Conservation (phyloP, 768 basidiomycete species). For the Suillus subaureus region DNA sequence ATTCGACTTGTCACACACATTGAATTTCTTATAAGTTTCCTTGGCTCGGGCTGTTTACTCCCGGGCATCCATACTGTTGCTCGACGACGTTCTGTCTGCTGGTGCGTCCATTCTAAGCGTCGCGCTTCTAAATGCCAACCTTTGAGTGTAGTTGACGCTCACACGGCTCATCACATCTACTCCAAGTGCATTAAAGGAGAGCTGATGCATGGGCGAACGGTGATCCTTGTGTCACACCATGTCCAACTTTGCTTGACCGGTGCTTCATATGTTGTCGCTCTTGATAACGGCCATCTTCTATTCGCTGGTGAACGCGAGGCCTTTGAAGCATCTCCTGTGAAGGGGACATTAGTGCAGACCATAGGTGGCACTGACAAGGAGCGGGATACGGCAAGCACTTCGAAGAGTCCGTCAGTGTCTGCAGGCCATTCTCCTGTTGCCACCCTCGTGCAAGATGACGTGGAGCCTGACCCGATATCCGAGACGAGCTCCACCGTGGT, state of each 20-base stretch:
- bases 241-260: constrained; percentile 84
- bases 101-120: constrained; percentile 28
- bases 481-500: constrained; percentile 50
- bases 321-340: constrained; percentile 70
- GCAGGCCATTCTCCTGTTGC: constrained; percentile 18
- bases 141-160: constrained; percentile 67
- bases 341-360: constrained; percentile 68
- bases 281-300: constrained; percentile 69
- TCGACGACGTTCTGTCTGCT: constrained; percentile 78
- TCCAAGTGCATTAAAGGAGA: constrained; percentile 79
- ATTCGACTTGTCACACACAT: background rate
- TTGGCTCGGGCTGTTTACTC: constrained; percentile 90
- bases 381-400: constrained; percentile 39
- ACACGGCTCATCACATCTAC: constrained; percentile 83
- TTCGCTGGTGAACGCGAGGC: constrained; percentile 68
- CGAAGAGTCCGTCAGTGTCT: constrained; percentile 10
- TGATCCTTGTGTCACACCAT: constrained; percentile 93
- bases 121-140: background rate
- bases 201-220: constrained; percentile 74
- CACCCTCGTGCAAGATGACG: constrained; percentile 23
- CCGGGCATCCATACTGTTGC: constrained; percentile 74
- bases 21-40: constrained; percentile 48
- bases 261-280: constrained; percentile 79
- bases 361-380: constrained; percentile 40
- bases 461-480: constrained; percentile 23